phyloP scores from a whole-genome alignment of 176 grass and related monocot genomes.

The Melocanna baccifera region DNA sequence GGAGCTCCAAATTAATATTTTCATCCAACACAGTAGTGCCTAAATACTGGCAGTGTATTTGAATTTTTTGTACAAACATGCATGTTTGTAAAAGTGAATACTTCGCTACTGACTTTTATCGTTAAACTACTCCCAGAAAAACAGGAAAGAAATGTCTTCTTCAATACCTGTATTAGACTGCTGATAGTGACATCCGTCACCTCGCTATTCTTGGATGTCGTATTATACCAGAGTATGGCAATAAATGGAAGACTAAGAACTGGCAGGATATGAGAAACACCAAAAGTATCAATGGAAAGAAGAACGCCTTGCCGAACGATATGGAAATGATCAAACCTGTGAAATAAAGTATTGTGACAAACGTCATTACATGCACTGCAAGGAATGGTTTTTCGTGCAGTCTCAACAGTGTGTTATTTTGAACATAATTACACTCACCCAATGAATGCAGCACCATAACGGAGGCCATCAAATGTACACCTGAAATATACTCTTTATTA shows the following conservation, averaged over 20 bases:
- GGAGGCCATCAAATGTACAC: conserved; percentile 96
- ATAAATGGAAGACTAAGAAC: conserved; percentile 88
- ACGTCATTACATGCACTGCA: conserved; percentile 7
- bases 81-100: background rate
- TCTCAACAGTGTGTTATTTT: background rate
- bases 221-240: conserved; percentile 39
- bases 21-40: conserved; percentile 16
- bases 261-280: conserved; percentile 80
- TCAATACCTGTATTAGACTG: conserved; percentile 61
- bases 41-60: background rate
- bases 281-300: conserved; percentile 86
- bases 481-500: conserved; percentile 45
- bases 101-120: background rate
- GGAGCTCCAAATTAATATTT: background rate
- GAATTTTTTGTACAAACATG: conserved; percentile 1
- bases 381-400: background rate
- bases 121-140: background rate
- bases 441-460: conserved; percentile 94
- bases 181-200: conserved; percentile 35
- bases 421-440: conserved; percentile 57
- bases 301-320: conserved; percentile 85
- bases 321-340: conserved; percentile 93
- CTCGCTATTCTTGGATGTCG: conserved; percentile 33
- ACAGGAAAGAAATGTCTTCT: background rate
- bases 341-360: conserved; percentile 30